A percentile compares a stretch with the other conserved stretches of the same genome.
Evolutionary conservation across 1,284 basidiomycete genomes (phyloP).

Genomic region (Trichosporon sp.): DNA sequence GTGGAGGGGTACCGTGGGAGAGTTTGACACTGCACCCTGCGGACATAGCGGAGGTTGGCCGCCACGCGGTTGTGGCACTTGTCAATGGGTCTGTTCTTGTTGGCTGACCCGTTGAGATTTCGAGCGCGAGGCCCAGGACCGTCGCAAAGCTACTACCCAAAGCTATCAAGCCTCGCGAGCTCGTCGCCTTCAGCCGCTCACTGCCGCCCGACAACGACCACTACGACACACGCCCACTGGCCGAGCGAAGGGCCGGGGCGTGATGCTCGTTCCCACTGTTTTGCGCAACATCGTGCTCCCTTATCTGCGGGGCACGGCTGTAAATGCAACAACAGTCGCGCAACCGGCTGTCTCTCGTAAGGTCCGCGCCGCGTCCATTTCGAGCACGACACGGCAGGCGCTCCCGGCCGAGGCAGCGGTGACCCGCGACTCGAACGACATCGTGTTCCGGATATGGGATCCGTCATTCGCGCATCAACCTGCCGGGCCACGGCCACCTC

Average conservation of each 20-base stretch:
- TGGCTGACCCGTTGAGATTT: neutral
- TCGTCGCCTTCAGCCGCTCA: neutral
- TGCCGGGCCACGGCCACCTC: neutral
- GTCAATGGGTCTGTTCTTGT: neutral
- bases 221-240: slow-evolving; percentile 9
- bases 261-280: slow-evolving; percentile 20
- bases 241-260: slow-evolving; percentile 14
- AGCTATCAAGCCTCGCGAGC: neutral
- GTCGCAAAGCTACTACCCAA: slow-evolving; percentile 1
- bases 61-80: neutral
- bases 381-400: slow-evolving; percentile 1
- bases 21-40: slow-evolving; percentile 6
- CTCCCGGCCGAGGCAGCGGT: slow-evolving; percentile 7
- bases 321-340: slow-evolving; percentile 1
- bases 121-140: neutral
- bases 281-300: slow-evolving; percentile 21
- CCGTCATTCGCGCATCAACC: neutral
- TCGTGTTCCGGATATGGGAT: neutral
- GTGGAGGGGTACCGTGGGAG: neutral
- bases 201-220: neutral
- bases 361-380: neutral
- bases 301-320: slow-evolving; percentile 10
- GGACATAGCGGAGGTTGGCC: neutral
- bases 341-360: neutral
- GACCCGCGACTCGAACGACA: neutral